Evolutionary conservation across 1,284 basidiomycete genomes (phyloP).

Genomic region (Ceratobasidium theobromae): DNA sequence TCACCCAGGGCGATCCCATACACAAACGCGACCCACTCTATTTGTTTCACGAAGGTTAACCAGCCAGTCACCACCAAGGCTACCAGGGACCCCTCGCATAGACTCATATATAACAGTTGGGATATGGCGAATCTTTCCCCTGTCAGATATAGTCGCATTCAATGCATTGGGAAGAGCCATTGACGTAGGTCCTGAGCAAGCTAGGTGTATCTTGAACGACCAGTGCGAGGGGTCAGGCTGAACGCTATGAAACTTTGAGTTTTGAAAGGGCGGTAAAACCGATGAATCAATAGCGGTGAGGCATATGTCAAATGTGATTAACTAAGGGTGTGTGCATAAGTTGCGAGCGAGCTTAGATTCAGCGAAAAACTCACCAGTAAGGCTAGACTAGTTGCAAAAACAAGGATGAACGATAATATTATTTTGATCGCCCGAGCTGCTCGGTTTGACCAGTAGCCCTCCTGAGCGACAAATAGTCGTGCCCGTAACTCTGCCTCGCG

Average conservation of each 20-base stretch:
- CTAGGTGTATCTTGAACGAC: constrained; percentile 30
- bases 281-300: constrained; percentile 30
- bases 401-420: constrained; percentile 22
- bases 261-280: constrained; percentile 26
- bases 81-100: constrained; percentile 22
- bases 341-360: not conserved
- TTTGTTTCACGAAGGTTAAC: constrained; percentile 28
- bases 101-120: constrained; percentile 25
- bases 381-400: constrained; percentile 10
- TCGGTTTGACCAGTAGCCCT: constrained; percentile 28
- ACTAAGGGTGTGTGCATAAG: not conserved
- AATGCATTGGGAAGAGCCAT: constrained; percentile 8
- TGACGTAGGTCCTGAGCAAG: constrained; percentile 32
- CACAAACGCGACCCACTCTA: constrained; percentile 29
- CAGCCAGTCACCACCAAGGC: constrained; percentile 30
- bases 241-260: constrained; percentile 24
- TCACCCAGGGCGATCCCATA: constrained; percentile 33
- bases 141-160: not conserved
- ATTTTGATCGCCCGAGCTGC: constrained; percentile 22
- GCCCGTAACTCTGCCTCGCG: constrained; percentile 29
- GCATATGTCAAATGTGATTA: constrained; percentile 31
- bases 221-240: not conserved
- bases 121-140: constrained; percentile 14
- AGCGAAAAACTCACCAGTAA: constrained; percentile 16
- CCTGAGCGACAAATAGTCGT: constrained; percentile 18